Base-by-base conservation (phyloP, 2,329 filamentous ascomycete genomes). In the Colletotrichum theobromicola region DNA sequence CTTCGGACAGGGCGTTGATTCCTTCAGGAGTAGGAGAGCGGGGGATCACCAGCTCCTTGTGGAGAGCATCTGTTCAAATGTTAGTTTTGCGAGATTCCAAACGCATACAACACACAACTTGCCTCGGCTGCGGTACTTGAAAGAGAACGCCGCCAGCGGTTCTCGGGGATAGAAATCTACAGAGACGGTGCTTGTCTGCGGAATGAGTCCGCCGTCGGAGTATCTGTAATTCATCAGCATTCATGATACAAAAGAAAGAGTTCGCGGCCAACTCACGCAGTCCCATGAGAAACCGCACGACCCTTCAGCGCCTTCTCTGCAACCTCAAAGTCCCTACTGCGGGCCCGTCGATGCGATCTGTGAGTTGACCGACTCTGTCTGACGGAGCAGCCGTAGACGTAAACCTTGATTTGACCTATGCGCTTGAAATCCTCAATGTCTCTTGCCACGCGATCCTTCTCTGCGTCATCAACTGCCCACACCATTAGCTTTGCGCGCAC, bases 51-150 rank as follows among this genome's bases (percentile, higher is more conserved):
- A 76, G 60, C 46, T 79, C 76, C 15, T 65, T 60, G 42, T 77
- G 69, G 7, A 80, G 75, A 16, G 78, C 76, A 34, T 76, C 78
- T 79, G 12, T 7, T 13, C 13, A 8, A 37, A 24, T 35, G 68
- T 72, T 21, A 72, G 70, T 21, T 28, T 18, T 15, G 18, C 8
- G 13, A 7, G 2, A 18, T 10, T 9, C 7, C 8, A 18, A 15
- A 3, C 6, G 13, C 2, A 1, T n/a, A 5, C 7, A 50, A 12
- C 9, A 26, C 7, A 12, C 35, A 4, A 76, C 21, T 72, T 79
- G 79, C 73, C 34, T 70, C 66, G 24, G 76, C 79, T 15, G 18
- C 79, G 74, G 50, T 81, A 81, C 30, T 78, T 78, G 72, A 81
- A 81, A 37, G 30, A 75, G 63, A 79, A 79, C 26, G 62, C 42